Base-by-base conservation (phyloP, 495 filamentous ascomycete genomes). In the Darksidea phi region DNA sequence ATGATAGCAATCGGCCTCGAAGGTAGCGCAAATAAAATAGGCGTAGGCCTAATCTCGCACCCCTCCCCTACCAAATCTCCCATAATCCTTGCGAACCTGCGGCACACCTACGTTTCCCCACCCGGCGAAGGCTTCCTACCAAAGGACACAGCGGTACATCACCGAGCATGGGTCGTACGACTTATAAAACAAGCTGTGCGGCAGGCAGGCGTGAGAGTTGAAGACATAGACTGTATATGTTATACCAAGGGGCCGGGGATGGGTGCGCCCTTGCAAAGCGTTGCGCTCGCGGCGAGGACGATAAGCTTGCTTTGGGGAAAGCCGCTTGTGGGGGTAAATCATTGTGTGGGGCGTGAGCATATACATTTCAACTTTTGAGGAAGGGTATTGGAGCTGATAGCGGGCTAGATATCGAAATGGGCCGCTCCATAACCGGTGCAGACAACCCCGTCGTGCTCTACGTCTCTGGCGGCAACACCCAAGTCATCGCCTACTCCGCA, bases 21-120 rank as follows among this genome's bases (percentile, higher is more conserved):
- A 78, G 93, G 94, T 72, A 95, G 90, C 47, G 94, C 94, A 76
- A 97, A 98, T 80, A 98, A 98, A 73, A 81, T 98, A 48, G 94
- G 94, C 66, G 86, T 97, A 55, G 94, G 94, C 71, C 79, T 98
- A 34, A 97, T 98, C 74, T 80, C 82, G 26, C 95, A 98, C 77
- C 84, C 68, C 15, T 53, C 69, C 57, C 75, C 81, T 6, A 57
- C 67, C 17, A 73, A 78, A 62, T 78, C 82, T 32, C 82, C 91
- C 21, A 76, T 83, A 66, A 85, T 97, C 70, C 91, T 98, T 63
- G 85, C 91, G 69, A 98, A 98, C 75, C 82, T 98, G 70, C 86
- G 94, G 17, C 88, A 97, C 79, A 98, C 94, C 25, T 97, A 89
- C 75, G 79, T 87, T 64, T 88, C 93, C 24, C 94, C 94, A 8